Base-by-base conservation (phyloP, 257 asterid species). In the Dorcoceras hygrometricum region DNA sequence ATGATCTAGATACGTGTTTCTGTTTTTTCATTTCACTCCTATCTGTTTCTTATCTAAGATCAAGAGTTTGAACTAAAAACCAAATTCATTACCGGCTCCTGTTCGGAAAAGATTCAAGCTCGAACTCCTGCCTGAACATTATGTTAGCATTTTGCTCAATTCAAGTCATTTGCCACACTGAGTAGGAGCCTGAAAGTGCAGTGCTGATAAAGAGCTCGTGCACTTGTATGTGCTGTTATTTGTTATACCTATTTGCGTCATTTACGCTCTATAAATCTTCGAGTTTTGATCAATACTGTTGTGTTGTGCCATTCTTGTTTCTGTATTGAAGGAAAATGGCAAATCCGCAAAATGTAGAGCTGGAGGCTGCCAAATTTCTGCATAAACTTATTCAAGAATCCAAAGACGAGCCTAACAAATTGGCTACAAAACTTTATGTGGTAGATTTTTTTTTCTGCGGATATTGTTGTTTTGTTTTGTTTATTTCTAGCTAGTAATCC, bases 331-430 rank as follows among this genome's bases (percentile, higher is more conserved):
- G 78, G 11, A 27, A 66, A 67, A 93, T 93, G 98, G 87, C 85
- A 20, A 82, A 73, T 84, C 83, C 96, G 12, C 90, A 82, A 73
- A 87, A 88, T 82, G 97, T 94, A 54, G 99, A 94, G 90, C 73
- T 90, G 82, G 99, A 94, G 79, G 99, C 99, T 56, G 99, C 99
- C 59, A 94, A 94, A 80, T 90, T 94, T 80, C 80, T 94, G 76
- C 99, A 94, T 43, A 94, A 94, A 75, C 96, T 94, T 68, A 94
- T 94, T 72, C 97, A 94, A 79, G 99, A 94, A 57, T 94, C 99
- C 34, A 94, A 77, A 78, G 99, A 94, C 32, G 99, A 94, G 83
- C 97, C 99, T 43, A 84, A 89, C 57, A 94, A 94, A 76, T 82
- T 94, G 87, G 99, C 97, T 26, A 84, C 97, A 63, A 94, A 94